Conservation (phyloP, 768 basidiomycete genomes). For the Galerina sulciceps region DNA sequence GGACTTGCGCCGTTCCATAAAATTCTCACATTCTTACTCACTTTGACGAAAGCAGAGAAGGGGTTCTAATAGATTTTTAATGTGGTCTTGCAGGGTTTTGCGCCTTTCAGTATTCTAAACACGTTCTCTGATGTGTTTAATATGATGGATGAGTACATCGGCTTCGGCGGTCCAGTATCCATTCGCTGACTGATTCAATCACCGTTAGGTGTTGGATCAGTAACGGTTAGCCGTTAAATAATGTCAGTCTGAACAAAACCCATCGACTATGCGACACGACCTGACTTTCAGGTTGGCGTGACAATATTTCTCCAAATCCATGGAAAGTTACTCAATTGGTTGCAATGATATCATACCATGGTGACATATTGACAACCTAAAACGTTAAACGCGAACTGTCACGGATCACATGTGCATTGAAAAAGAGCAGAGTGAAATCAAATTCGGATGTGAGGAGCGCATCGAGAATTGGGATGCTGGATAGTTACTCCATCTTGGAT, state of each 20-base stretch:
- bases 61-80: neutral
- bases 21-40: conserved; percentile 1
- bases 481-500: no score
- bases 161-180: neutral
- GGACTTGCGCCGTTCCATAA: neutral
- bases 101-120: neutral
- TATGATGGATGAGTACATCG: neutral
- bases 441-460: neutral
- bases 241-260: no score
- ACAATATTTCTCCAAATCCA: no score
- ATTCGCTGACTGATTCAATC: no score
- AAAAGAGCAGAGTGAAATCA: neutral
- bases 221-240: no score
- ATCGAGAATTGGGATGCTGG: no score
- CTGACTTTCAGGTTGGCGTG: no score
- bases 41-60: neutral
- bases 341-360: neutral
- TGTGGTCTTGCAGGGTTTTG: neutral
- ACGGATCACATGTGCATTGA: conserved; percentile 9
- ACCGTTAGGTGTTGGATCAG: no score
- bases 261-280: no score
- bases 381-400: conserved; percentile 14
- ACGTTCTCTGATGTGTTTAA: neutral
- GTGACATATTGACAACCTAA: neutral
- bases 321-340: neutral